phyloP scores from a whole-genome alignment of 2,329 filamentous ascomycete genomes.

The Trichoderma hamatum region DNA sequence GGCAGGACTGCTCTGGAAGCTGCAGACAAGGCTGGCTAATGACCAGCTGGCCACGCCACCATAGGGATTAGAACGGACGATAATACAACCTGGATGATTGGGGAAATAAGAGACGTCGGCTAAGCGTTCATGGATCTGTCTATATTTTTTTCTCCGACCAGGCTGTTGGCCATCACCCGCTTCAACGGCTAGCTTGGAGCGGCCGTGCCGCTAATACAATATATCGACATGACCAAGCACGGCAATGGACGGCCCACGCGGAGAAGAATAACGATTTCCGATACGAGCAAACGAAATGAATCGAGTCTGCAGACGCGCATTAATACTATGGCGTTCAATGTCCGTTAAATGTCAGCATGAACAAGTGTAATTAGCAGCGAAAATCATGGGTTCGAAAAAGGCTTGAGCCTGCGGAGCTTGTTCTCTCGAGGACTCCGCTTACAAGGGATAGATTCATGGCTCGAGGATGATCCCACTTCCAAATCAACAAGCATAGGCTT shows the following conservation, averaged over 20 bases:
- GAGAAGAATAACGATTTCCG: background rate
- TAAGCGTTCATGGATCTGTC: background rate
- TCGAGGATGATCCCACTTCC: background rate
- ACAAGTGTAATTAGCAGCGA: background rate
- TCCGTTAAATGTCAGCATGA: slow-evolving; percentile 6
- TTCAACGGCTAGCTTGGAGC: slow-evolving; percentile 4
- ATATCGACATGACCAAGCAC: background rate
- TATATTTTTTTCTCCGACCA: slow-evolving; percentile 3
- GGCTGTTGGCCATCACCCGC: background rate
- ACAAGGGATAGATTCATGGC: background rate
- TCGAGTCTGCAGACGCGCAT: slow-evolving; percentile 1
- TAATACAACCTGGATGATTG: background rate
- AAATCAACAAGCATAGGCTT: background rate
- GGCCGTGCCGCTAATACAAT: background rate
- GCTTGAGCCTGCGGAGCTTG: background rate
- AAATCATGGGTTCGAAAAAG: background rate
- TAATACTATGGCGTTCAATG: background rate
- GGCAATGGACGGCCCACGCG: slow-evolving; percentile 5
- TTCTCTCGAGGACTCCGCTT: background rate
- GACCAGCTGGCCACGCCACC: slow-evolving; percentile 12
- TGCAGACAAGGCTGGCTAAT: background rate
- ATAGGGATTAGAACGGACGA: background rate
- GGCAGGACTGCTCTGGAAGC: background rate
- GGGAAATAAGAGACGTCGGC: background rate
- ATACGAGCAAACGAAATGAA: slow-evolving; percentile 18